Conservation (phyloP, 129 eudicot genomes). For the Centrapalus pauciflorus region DNA sequence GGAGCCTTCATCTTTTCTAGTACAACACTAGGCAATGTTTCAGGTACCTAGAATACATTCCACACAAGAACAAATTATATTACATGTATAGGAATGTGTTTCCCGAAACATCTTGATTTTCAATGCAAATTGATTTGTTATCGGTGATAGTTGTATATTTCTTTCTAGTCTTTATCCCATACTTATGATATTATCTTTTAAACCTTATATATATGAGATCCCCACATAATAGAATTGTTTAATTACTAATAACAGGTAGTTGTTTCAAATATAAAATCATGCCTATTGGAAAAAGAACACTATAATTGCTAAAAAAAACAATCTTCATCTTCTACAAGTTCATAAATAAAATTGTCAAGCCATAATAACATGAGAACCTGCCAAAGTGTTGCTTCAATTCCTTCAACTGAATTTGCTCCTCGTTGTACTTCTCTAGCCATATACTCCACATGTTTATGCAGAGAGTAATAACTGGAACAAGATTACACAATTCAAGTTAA, state of each 20-base stretch:
- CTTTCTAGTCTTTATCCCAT: background rate
- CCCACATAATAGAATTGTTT: background rate
- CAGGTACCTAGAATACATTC: constrained; percentile 51
- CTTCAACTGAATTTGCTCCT: constrained; percentile 76
- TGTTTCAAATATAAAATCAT: background rate
- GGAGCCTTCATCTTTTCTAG: constrained; percentile 87
- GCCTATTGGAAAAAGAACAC: background rate
- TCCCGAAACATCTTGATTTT: background rate
- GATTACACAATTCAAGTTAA: background rate
- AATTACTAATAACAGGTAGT: background rate
- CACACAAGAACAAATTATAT: background rate
- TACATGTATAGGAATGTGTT: background rate
- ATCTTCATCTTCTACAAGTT: background rate
- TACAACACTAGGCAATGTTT: constrained; percentile 52
- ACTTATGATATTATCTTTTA: background rate
- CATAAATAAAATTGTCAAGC: background rate
- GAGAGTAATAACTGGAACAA: constrained; percentile 63
- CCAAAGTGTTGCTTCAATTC: constrained; percentile 87
- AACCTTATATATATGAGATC: too few species aligned
- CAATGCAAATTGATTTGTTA: background rate
- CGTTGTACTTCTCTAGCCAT: constrained; percentile 75
- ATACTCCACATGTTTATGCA: constrained; percentile 70
- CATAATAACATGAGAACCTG: constrained; percentile 36
- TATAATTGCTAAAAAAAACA: background rate
- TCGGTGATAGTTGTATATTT: background rate